These are phyloP conservation scores for Irpex lacteus DNA, from an alignment of 1,284 basidiomycete genomes.

Conservation along the genomic window DNA sequence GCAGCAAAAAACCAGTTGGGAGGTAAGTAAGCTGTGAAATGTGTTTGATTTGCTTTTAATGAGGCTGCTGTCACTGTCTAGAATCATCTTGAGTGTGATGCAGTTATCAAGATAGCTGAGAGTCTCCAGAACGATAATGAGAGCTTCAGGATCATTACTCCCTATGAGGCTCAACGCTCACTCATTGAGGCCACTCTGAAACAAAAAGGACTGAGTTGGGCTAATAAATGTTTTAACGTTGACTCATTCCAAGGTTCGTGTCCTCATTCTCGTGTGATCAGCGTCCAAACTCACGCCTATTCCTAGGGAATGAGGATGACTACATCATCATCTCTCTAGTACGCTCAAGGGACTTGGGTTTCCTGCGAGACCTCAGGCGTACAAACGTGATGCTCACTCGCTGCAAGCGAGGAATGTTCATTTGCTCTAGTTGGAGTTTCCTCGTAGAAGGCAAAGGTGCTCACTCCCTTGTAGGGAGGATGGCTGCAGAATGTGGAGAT, in stretches of 20 bases:
- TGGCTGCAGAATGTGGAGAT: slow-evolving; percentile 37
- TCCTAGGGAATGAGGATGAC: slow-evolving; percentile 40
- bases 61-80: slow-evolving; percentile 22
- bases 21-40: slow-evolving; percentile 30
- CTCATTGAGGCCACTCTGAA: slow-evolving; percentile 40
- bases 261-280: background rate
- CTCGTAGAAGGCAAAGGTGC: slow-evolving; percentile 41
- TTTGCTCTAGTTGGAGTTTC: slow-evolving; percentile 56
- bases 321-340: slow-evolving; percentile 64
- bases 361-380: slow-evolving; percentile 45
- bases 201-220: slow-evolving; percentile 34
- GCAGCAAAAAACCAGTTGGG: slow-evolving; percentile 39
- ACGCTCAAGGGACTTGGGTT: slow-evolving; percentile 43
- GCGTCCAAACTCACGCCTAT: slow-evolving; percentile 12
- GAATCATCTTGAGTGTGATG: slow-evolving; percentile 42
- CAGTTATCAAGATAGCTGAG: slow-evolving; percentile 41
- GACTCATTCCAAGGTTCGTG: slow-evolving; percentile 43
- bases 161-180: slow-evolving; percentile 52
- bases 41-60: slow-evolving; percentile 2
- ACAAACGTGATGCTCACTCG: slow-evolving; percentile 71
- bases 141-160: slow-evolving; percentile 49
- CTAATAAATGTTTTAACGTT: slow-evolving; percentile 47
- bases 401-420: slow-evolving; percentile 67
- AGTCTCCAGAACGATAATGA: slow-evolving; percentile 34
- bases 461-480: slow-evolving; percentile 43